Evolutionary conservation across 805 yeast species (phyloP).

Genomic region (Starmera dryadoides): DNA sequence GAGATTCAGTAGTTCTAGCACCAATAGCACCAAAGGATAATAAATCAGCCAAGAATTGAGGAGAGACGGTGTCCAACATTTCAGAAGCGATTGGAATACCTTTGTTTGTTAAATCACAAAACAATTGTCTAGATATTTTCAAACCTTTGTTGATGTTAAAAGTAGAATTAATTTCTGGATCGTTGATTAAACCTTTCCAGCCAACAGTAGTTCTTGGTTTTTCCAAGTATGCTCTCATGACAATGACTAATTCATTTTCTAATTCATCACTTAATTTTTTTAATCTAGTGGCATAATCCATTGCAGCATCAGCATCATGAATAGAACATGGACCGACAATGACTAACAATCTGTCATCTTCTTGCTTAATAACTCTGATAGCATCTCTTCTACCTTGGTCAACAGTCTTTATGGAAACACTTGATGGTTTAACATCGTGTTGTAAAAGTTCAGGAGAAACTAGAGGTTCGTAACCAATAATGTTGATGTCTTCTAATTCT

Average conservation of each 20-base stretch:
- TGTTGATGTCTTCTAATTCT: conserved; percentile 62
- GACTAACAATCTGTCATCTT: conserved; percentile 78
- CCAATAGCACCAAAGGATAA: conserved; percentile 96
- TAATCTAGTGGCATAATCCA: conserved; percentile 75
- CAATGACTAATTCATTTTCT: conserved; percentile 66
- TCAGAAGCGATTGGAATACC: conserved; percentile 94
- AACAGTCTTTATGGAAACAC: conserved; percentile 53
- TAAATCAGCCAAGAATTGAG: conserved; percentile 88
- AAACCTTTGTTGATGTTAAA: conserved; percentile 95
- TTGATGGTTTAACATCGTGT: conserved; percentile 68
- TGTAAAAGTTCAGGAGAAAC: conserved; percentile 89
- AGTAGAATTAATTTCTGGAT: conserved; percentile 88
- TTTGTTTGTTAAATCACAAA: conserved; percentile 66
- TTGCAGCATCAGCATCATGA: conserved; percentile 85
- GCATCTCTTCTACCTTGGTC: conserved; percentile 74
- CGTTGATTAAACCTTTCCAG: conserved; percentile 97
- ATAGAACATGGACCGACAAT: conserved; percentile 97
- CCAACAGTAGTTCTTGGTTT: conserved; percentile 99
- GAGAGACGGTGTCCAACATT: conserved; percentile 97
- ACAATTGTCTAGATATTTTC: conserved; percentile 78
- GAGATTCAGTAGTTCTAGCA: conserved; percentile 98
- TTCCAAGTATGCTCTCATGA: conserved; percentile 97
- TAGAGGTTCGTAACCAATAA: conserved; percentile 88
- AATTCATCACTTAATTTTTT: conserved; percentile 63
- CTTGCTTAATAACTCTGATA: conserved; percentile 61